phyloP scores from a whole-genome alignment of 2,329 filamentous ascomycete species.

The Ascochyta fabae region DNA sequence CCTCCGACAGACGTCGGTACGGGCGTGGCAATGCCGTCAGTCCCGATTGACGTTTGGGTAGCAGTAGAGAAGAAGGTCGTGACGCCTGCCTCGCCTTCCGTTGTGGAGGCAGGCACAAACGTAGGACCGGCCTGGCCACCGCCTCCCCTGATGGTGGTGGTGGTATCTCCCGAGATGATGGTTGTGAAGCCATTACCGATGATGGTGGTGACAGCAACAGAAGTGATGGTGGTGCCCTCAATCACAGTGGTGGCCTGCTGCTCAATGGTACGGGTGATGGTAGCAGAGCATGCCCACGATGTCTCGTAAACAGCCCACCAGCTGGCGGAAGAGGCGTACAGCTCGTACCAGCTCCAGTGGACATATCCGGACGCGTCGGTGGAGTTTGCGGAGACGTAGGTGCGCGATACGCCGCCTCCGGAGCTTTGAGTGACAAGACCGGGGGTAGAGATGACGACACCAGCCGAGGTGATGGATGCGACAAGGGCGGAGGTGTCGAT shows the following conservation, averaged over 20 bases:
- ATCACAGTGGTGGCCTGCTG: slow-evolving; percentile 20
- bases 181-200: slow-evolving; percentile 30
- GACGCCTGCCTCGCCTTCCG: slow-evolving; percentile 26
- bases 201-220: slow-evolving; percentile 30
- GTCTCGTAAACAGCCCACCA: slow-evolving; percentile 37
- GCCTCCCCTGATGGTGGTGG: slow-evolving; percentile 21
- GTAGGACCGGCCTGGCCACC: slow-evolving; percentile 26
- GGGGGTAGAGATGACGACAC: slow-evolving; percentile 32
- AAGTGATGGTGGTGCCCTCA: slow-evolving; percentile 15
- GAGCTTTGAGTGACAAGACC: slow-evolving; percentile 27
- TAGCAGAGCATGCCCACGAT: slow-evolving; percentile 34
- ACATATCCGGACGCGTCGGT: slow-evolving; percentile 31
- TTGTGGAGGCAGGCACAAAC: slow-evolving; percentile 34
- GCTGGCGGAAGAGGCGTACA: slow-evolving; percentile 35
- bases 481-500: slow-evolving; percentile 31
- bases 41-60: slow-evolving; percentile 25
- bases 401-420: slow-evolving; percentile 31
- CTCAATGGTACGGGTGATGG: slow-evolving; percentile 31
- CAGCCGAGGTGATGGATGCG: slow-evolving; percentile 28
- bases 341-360: slow-evolving; percentile 32
- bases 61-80: slow-evolving; percentile 31
- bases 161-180: slow-evolving; percentile 33
- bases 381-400: slow-evolving; percentile 29
- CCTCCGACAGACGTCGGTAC: slow-evolving; percentile 6
- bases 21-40: slow-evolving; percentile 21